These are phyloP conservation scores for Stereum hirsutum DNA, from an alignment of 1,284 basidiomycete species.

Conservation along the genomic window DNA sequence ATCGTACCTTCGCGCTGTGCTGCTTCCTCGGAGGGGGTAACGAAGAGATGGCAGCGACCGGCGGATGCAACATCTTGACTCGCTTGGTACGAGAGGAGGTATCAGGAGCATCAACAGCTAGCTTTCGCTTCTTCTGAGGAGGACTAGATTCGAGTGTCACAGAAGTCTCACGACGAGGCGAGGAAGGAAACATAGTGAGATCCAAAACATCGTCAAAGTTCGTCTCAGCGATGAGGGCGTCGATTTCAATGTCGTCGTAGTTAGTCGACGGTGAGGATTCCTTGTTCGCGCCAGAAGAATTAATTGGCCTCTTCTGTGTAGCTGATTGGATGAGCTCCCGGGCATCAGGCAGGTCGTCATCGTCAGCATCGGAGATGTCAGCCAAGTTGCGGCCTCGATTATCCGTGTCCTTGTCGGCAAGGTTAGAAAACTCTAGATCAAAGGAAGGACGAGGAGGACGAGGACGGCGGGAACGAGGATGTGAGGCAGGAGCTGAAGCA, in stretches of 20 bases:
- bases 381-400: slow-evolving; percentile 10
- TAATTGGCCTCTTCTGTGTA: background rate
- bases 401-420: slow-evolving; percentile 25
- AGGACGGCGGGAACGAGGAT: no score
- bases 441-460: slow-evolving; percentile 37
- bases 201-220: slow-evolving; percentile 10
- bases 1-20: no score
- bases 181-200: no score
- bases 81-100: no score
- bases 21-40: no score
- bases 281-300: background rate
- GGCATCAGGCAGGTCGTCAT: slow-evolving; percentile 32
- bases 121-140: no score
- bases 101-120: no score
- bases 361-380: slow-evolving; percentile 20
- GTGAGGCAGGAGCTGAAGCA: no score
- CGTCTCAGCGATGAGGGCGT: slow-evolving; percentile 23
- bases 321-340: slow-evolving; percentile 19
- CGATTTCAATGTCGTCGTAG: slow-evolving; percentile 30
- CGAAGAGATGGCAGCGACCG: no score
- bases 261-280: slow-evolving; percentile 15
- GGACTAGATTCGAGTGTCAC: no score
- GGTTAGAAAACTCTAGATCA: slow-evolving; percentile 39
- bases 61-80: no score
- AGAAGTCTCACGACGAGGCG: no score